These are phyloP conservation scores for Pseudogymnoascus sp. DNA, from an alignment of 2,329 filamentous ascomycete species.

Conservation along the genomic window DNA sequence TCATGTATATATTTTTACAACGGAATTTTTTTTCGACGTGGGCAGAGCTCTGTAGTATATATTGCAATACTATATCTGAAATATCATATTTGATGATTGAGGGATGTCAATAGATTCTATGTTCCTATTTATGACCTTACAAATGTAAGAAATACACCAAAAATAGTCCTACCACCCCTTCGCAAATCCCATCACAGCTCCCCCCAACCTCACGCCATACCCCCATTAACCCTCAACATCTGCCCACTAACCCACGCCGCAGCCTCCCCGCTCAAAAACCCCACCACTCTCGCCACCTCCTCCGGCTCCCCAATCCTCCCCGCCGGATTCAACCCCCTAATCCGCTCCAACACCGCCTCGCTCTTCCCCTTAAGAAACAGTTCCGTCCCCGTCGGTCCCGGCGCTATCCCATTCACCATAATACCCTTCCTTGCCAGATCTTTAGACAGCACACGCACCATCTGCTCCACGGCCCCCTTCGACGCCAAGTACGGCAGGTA, in stretches of 20 bases:
- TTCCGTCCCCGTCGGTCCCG: conserved; percentile 47
- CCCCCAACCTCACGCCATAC: conserved; percentile 18
- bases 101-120: background rate
- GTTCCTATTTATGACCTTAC: background rate
- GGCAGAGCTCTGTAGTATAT: background rate
- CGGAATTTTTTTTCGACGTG: background rate
- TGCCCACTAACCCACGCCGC: conserved; percentile 39
- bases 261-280: conserved; percentile 33
- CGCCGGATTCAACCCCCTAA: conserved; percentile 37
- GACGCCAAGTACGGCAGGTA: conserved; percentile 44
- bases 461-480: conserved; percentile 51
- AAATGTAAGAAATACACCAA: background rate
- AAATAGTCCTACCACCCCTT: background rate
- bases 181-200: background rate
- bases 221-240: conserved; percentile 38
- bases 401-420: conserved; percentile 45
- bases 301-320: conserved; percentile 41
- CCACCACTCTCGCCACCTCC: conserved; percentile 42
- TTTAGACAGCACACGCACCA: conserved; percentile 45
- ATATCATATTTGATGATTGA: background rate
- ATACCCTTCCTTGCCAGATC: conserved; percentile 44
- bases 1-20: conserved; percentile 4
- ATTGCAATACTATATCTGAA: background rate
- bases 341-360: conserved; percentile 37
- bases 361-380: conserved; percentile 41